Evolutionary conservation across 1,139 yeast species (phyloP).

Genomic region (Taiozyma sp.): DNA sequence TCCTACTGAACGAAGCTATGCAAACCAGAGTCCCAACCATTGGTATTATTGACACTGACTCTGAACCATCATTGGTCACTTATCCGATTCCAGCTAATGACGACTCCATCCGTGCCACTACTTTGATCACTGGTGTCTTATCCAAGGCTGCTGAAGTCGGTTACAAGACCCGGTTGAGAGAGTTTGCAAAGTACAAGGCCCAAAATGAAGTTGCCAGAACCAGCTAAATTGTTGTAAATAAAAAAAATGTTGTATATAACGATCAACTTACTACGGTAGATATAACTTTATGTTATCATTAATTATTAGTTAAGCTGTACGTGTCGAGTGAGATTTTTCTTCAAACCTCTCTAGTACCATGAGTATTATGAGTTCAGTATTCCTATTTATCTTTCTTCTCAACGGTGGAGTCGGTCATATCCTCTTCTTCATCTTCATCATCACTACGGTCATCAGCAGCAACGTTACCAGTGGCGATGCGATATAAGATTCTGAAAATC

Average conservation of each 20-base stretch:
- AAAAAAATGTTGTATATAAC: not conserved
- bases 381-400: not conserved
- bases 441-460: slow-evolving; percentile 88
- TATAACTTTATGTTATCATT: not conserved
- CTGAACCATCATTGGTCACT: slow-evolving; percentile 84
- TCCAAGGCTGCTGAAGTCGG: slow-evolving; percentile 86
- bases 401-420: slow-evolving; percentile 1
- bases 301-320: not conserved
- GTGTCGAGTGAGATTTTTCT: not conserved
- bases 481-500: slow-evolving; percentile 70
- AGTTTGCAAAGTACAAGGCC: slow-evolving; percentile 5
- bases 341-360: not conserved
- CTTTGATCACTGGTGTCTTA: slow-evolving; percentile 75
- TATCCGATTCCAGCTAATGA: slow-evolving; percentile 97
- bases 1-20: slow-evolving; percentile 78
- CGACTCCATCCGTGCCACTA: slow-evolving; percentile 81
- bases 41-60: slow-evolving; percentile 90
- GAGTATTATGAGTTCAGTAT: not conserved
- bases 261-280: not conserved
- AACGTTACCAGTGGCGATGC: slow-evolving; percentile 51
- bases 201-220: not conserved
- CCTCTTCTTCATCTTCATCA: slow-evolving; percentile 27
- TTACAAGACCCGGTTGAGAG: slow-evolving; percentile 34
- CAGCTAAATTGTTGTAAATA: not conserved
- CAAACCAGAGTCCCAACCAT: slow-evolving; percentile 85